Conservation (phyloP, 2,329 filamentous ascomycete species). For the Myriosclerotinia duriaeana region DNA sequence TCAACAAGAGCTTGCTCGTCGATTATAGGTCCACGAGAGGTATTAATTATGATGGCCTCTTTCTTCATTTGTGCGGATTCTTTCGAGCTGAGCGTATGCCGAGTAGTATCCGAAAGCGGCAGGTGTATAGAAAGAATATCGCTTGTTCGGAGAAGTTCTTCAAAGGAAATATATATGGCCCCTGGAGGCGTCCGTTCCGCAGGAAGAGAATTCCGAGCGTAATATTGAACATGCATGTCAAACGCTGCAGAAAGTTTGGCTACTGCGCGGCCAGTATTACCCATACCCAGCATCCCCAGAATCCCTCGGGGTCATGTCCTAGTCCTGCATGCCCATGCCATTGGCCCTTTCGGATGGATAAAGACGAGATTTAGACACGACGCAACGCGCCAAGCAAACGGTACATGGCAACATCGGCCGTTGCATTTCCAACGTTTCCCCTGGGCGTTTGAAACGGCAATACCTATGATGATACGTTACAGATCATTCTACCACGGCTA, state of each 20-base stretch:
- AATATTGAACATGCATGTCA: conserved; percentile 71
- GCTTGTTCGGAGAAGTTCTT: conserved; percentile 64
- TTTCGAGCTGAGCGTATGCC: conserved; percentile 64
- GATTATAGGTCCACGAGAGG: conserved; percentile 75
- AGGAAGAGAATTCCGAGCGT: conserved; percentile 65
- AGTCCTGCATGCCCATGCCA: conserved; percentile 58
- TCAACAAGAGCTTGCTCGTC: conserved; percentile 75
- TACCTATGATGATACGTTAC: conserved; percentile 42
- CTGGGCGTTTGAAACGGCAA: conserved; percentile 75
- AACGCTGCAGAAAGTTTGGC: conserved; percentile 70
- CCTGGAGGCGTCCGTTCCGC: conserved; percentile 50
- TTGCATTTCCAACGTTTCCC: conserved; percentile 75
- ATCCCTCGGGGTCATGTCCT: conserved; percentile 69
- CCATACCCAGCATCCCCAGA: conserved; percentile 81
- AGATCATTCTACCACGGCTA: conserved; percentile 19
- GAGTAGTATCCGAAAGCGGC: conserved; percentile 66
- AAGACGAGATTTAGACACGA: conserved; percentile 57
- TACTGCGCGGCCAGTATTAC: conserved; percentile 75
- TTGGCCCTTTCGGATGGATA: conserved; percentile 59
- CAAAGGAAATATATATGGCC: conserved; percentile 68
- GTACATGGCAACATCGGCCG: conserved; percentile 76
- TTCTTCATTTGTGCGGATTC: conserved; percentile 76
- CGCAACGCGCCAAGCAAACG: conserved; percentile 76
- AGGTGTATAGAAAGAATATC: conserved; percentile 79
- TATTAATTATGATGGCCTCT: conserved; percentile 77